A percentile compares a stretch with the other conserved stretches of the same genome.
phyloP scores from a whole-genome alignment of 2,329 filamentous ascomycete genomes.

The Harringtonia lauricola region DNA sequence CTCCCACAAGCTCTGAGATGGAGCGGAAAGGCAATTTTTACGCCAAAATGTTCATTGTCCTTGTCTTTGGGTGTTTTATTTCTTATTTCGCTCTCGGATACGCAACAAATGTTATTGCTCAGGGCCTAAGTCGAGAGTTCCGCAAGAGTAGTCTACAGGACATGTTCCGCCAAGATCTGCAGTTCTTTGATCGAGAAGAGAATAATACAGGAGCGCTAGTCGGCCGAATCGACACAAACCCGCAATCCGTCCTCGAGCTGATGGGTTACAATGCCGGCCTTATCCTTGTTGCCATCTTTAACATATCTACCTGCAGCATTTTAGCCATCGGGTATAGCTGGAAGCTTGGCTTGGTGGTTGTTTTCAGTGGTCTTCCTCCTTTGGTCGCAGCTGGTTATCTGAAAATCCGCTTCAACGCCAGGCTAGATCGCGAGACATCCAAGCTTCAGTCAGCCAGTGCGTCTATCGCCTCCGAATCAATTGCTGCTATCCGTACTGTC shows the following conservation, averaged over 20 bases:
- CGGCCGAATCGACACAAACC: conserved; percentile 42
- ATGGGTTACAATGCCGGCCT: conserved; percentile 54
- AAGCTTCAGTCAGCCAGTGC: conserved; percentile 60
- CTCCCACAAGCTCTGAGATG: too few species aligned
- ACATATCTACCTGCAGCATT: conserved; percentile 49
- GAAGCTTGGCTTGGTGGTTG: conserved; percentile 61
- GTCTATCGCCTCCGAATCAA: conserved; percentile 63
- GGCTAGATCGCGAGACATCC: conserved; percentile 57
- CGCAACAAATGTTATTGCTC: too few species aligned
- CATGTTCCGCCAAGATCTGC: too few species aligned
- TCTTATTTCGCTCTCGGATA: too few species aligned
- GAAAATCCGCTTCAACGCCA: conserved; percentile 45
- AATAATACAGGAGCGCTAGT: conserved; percentile 51
- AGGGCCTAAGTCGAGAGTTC: too few species aligned
- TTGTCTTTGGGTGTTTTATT: too few species aligned
- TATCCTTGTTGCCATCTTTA: conserved; percentile 53
- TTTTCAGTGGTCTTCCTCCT: conserved; percentile 47
- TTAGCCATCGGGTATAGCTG: conserved; percentile 65
- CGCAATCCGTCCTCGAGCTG: conserved; percentile 50
- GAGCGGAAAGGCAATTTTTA: too few species aligned
- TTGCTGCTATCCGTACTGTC: conserved; percentile 64
- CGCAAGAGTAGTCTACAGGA: too few species aligned
- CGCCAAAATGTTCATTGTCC: too few species aligned
- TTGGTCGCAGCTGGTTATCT: conserved; percentile 35
- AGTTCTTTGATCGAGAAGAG: conserved; percentile 51